Percentiles rank a stretch among this genome's conserved stretches.
These are phyloP conservation scores for Aurantiochytrium sp. DNA, from an alignment of 108 stramenopile species.

Conservation along the genomic window DNA sequence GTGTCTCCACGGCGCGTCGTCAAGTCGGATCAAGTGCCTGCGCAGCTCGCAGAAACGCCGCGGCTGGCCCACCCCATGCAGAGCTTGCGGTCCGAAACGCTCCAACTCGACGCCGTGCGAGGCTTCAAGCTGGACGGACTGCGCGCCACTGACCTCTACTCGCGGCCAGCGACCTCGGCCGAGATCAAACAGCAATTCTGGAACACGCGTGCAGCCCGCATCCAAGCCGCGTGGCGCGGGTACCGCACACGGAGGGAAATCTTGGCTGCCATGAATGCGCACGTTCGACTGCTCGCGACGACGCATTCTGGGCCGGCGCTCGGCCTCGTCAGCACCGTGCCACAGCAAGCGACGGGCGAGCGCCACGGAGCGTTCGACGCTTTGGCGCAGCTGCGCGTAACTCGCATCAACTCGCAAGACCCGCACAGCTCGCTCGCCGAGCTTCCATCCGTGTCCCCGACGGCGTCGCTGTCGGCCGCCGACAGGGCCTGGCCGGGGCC, in stretches of 20 bases:
- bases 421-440: too few relatives aligned
- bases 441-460: too few relatives aligned
- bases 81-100: background rate
- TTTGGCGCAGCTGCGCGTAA: too few relatives aligned
- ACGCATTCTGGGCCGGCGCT: background rate
- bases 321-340: background rate
- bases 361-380: too few relatives aligned
- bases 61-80: background rate
- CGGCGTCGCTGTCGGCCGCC: too few relatives aligned
- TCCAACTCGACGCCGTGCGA: background rate
- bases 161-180: background rate
- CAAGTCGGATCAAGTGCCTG: too few relatives aligned
- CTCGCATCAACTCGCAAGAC: too few relatives aligned
- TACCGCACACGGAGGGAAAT: background rate
- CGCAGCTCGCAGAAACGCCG: background rate
- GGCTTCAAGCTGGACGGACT: background rate
- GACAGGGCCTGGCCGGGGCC: too few relatives aligned
- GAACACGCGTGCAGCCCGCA: background rate
- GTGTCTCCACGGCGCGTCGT: background rate
- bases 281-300: background rate
- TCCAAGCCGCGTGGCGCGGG: background rate
- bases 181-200: background rate
- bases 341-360: background rate
- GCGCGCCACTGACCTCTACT: background rate
- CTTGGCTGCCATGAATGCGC: background rate